Conservation (phyloP, 768 basidiomycete species). For the Suillus hirtellus region DNA sequence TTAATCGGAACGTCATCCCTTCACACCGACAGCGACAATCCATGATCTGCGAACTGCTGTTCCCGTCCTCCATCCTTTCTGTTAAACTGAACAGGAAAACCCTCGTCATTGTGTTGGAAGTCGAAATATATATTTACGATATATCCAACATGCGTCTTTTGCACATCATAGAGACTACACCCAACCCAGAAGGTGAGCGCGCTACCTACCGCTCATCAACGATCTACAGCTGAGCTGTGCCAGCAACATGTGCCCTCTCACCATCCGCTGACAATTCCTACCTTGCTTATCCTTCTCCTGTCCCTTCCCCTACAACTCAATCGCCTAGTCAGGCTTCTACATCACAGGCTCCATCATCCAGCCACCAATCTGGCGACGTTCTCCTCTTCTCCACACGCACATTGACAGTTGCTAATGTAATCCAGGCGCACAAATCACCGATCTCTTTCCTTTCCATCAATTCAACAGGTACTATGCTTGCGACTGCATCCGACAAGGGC, state of each 20-base stretch:
- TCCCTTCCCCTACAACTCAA: conserved; percentile 76
- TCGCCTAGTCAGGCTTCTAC: conserved; percentile 43
- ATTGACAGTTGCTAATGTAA: conserved; percentile 90
- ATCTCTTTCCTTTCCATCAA: conserved; percentile 88
- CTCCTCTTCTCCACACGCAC: conserved; percentile 93
- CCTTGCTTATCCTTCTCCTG: conserved; percentile 94
- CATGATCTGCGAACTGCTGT: conserved; percentile 97
- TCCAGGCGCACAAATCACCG: conserved; percentile 95
- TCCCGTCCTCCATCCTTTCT: conserved; percentile 94
- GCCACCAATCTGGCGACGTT: conserved; percentile 76
- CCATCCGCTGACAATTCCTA: conserved; percentile 92
- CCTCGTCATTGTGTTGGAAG: conserved; percentile 92
- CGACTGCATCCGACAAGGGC: conserved; percentile 92
- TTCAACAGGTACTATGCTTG: conserved; percentile 83
- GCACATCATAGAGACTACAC: conserved; percentile 95
- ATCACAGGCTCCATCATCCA: conserved; percentile 39
- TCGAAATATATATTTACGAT: conserved; percentile 99
- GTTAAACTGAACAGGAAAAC: conserved; percentile 98
- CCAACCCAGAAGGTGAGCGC: conserved; percentile 85
- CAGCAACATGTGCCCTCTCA: conserved; percentile 93
- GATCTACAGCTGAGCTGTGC: conserved; percentile 8
- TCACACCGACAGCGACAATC: conserved; percentile 75
- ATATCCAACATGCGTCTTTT: conserved; percentile 97
- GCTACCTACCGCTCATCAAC: conserved; percentile 6
- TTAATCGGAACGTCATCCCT: conserved; percentile 1